phyloP scores from a whole-genome alignment of 129 eudicot species.

The Oenanthe sinensis region DNA sequence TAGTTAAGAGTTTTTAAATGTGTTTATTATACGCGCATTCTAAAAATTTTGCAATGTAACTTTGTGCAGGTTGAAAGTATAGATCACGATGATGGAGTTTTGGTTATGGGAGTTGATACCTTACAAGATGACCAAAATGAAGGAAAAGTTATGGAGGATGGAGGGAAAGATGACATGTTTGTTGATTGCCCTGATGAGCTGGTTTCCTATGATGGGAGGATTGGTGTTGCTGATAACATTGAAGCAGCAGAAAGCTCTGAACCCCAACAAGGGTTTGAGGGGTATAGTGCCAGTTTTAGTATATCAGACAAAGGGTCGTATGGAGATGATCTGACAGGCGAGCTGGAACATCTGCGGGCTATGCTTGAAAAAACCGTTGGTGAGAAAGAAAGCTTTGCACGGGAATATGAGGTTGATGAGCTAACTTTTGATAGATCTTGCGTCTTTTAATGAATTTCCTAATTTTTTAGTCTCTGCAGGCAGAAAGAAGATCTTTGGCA shows the following conservation, averaged over 20 bases:
- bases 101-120: constrained; percentile 25
- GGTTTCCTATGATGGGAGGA: constrained; percentile 19
- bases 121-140: constrained; percentile 34
- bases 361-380: constrained; percentile 29
- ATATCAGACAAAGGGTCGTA: constrained; percentile 29
- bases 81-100: constrained; percentile 42
- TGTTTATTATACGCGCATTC: neutral
- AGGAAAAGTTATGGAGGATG: constrained; percentile 57
- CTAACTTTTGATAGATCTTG: constrained; percentile 6
- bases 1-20: neutral
- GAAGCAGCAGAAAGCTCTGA: constrained; percentile 24
- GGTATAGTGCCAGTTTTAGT: constrained; percentile 7
- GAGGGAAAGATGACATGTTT: constrained; percentile 81
- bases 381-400: constrained; percentile 47
- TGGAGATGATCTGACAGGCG: constrained; percentile 24
- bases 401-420: constrained; percentile 48
- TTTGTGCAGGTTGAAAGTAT: constrained; percentile 35
- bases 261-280: constrained; percentile 7
- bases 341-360: constrained; percentile 36
- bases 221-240: constrained; percentile 15
- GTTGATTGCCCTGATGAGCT: constrained; percentile 94
- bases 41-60: constrained; percentile 1
- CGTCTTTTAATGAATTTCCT: constrained; percentile 13
- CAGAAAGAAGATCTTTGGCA: constrained; percentile 39
- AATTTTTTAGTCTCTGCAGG: constrained; percentile 40